Evolutionary conservation across 73 alveolate genomes (phyloP), one percentile per base, ranked within the genome.

Genomic region (Stentor coeruleus): DNA sequence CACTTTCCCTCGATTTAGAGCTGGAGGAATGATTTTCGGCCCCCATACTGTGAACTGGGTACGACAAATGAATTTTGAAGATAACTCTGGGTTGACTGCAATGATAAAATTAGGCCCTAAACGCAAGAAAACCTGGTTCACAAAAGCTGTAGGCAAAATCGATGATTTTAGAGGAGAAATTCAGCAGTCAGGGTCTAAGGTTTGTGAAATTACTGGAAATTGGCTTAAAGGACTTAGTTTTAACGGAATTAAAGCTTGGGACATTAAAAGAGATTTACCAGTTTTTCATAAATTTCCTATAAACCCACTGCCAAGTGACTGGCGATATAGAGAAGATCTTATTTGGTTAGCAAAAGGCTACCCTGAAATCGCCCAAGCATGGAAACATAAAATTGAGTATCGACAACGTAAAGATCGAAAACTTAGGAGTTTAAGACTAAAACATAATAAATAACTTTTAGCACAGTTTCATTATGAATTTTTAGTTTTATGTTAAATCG

Each of bases 301-400:
- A 55, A 55, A 55, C n/a, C 72, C 72, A 15, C 72, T 89, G 4
- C 98, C 98, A 0, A 86, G 95, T 20, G 99, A 94, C 85, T 84
- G 95, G 74, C 83, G 97, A 83, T 94, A 86, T 82, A 87, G 99
- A 84, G 99, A 92, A 84, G 99, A 94, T 81, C 85, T 94, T 60
- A 82, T 92, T 3, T 92, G 94, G 94, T 74, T 94, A 55, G 20
- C 15, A 55, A 55, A 55, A n/a, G 72, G 72, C n/a, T 15, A 55
- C 72, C 15, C 15, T 15, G 31, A 77, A 79, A 36, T 83, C 38
- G 98, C 97, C 15, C 91, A 89, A 38, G 38, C 26, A n/a, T 55
- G n/a, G 15, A 15, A 55, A 55, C 20, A 15, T 55, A 15, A 55
- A 15, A 15, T 55, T 55, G 15, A 55, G 72, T 55, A n/a, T n/a